Evolutionary conservation across 768 basidiomycete genomes (phyloP).

Genomic region (Chalciporus pseudorubinellus): DNA sequence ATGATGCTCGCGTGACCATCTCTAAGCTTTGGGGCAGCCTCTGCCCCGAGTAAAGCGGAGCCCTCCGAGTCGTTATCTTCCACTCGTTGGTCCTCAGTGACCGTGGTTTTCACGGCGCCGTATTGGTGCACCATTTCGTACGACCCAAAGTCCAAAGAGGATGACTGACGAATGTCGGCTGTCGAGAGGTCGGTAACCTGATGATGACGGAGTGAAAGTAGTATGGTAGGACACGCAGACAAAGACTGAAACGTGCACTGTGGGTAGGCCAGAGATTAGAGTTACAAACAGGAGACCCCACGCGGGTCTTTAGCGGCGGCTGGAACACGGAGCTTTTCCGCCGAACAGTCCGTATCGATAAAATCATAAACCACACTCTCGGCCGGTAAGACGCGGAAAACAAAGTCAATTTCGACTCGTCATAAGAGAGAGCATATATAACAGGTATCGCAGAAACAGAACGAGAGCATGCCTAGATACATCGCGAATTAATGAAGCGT

Average conservation of each 20-base stretch:
- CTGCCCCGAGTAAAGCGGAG: slow-evolving; percentile 57
- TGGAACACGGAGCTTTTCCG: not conserved
- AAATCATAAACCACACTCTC: too few species aligned
- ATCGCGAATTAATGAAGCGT: slow-evolving; percentile 10
- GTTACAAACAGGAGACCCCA: not conserved
- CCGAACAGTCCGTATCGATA: too few species aligned
- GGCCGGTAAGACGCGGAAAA: not conserved
- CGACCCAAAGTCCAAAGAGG: slow-evolving; percentile 12
- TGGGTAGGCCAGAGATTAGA: not conserved
- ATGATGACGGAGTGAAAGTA: not conserved
- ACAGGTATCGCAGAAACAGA: slow-evolving; percentile 6
- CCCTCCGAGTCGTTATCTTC: slow-evolving; percentile 49
- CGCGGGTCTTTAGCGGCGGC: not conserved
- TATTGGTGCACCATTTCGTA: slow-evolving; percentile 73
- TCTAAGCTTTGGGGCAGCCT: slow-evolving; percentile 23
- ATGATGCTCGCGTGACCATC: slow-evolving; percentile 70
- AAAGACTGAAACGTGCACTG: not conserved
- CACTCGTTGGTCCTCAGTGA: slow-evolving; percentile 13
- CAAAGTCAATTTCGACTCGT: not conserved
- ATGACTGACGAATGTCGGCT: not conserved
- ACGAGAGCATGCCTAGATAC: slow-evolving; percentile 13
- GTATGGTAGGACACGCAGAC: not conserved
- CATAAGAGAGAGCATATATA: not conserved
- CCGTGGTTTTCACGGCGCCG: slow-evolving; percentile 48
- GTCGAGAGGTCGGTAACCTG: not conserved